Base-by-base conservation (phyloP, 2,329 filamentous ascomycete genomes). In the Botrytis squamosa region DNA sequence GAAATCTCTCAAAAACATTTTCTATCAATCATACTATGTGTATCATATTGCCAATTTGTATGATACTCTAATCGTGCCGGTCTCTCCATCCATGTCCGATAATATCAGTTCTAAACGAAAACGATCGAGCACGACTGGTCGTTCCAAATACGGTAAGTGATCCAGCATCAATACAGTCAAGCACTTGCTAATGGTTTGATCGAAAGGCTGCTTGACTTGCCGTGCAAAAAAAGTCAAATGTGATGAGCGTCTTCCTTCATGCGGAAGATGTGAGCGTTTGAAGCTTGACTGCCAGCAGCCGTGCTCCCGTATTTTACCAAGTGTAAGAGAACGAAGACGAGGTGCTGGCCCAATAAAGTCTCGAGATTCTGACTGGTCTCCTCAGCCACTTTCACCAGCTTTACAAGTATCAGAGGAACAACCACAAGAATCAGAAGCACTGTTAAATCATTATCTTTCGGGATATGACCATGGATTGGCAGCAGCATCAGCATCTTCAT, bases 321-420 rank as follows among this genome's bases (percentile, higher is more conserved):
- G 76, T 38, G 80, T 69, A 38, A 81, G 60, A 82, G 78, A 42
- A 74, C 76, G 68, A 81, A 80, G n/a, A 81, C 75, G 2, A 80
- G 70, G 42, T 66, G 75, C 33, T 74, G 77, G 55, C 74, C 77
- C 38, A 78, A 80, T 22, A 81, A 73, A 70, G 59, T 73, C 65
- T 57, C 57, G 78, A 60, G 77, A 80, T 77, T 78, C 80, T 55
- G 79, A 71, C 14, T 82, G 77, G 65, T 82, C 82, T 52, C 80
- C 80, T 64, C 81, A 73, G 46, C 69, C 72, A 33, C 59, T 60
- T 65, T 59, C 63, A 7, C 64, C 64, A 36, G 64, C 64, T 52
- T 46, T 60, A 38, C 38, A 69, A 33, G 4, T 25, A 42, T 44
- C 29, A 38, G 5, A n/a, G 8, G n/a, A 52, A 25, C n/a, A 62